phyloP scores from a whole-genome alignment of 2,329 filamentous ascomycete genomes.

The Graphiopsis chlorocephala region DNA sequence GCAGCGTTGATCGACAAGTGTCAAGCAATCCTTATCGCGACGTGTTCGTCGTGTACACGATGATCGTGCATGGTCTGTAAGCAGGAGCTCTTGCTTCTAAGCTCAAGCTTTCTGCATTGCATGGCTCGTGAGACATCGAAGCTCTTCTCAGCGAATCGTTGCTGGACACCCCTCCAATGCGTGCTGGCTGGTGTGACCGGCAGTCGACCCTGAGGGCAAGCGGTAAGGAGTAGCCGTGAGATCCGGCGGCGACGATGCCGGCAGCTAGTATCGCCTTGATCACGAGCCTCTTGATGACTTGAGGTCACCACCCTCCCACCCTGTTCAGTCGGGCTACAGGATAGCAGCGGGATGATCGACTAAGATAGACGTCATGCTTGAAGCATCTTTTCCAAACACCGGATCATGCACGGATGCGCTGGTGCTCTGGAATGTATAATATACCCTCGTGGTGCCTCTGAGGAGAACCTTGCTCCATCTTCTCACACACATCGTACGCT shows the following conservation, averaged over 20 bases:
- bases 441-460: not conserved
- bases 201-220: not conserved
- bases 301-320: not conserved
- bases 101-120: not conserved
- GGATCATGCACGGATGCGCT: not conserved
- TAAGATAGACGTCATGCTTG: not conserved
- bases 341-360: not conserved
- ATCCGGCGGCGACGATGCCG: not conserved
- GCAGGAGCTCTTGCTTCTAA: slow-evolving; percentile 5
- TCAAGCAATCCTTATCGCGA: not conserved
- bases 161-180: not conserved
- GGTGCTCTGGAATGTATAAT: slow-evolving; percentile 1
- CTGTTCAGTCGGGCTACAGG: not conserved
- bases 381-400: not conserved
- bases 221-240: not conserved
- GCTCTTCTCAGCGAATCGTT: not conserved
- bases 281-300: not conserved
- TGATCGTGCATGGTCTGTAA: not conserved
- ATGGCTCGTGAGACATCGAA: not conserved
- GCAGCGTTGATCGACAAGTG: not conserved
- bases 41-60: not conserved
- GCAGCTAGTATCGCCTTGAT: not conserved
- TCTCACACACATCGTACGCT: not conserved
- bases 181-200: not conserved
- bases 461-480: not conserved